Conservation (phyloP, 2,329 filamentous ascomycete species). For the Cytospora piceicola region DNA sequence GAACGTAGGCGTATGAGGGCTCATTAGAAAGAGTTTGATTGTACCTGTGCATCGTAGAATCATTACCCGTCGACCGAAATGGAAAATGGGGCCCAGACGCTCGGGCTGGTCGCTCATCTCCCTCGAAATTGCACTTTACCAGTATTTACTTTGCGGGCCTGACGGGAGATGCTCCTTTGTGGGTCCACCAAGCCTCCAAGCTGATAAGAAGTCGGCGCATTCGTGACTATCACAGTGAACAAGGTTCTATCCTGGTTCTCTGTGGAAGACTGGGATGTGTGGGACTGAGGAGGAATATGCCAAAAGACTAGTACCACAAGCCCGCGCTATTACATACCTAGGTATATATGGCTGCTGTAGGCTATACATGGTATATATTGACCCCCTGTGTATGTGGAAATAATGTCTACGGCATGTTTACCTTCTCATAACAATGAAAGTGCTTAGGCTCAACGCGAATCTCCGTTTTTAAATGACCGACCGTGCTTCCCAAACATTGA, state of each 20-base stretch:
- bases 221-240: background rate
- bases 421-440: background rate
- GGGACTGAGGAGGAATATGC: background rate
- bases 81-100: conserved; percentile 23
- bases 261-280: background rate
- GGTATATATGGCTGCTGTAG: background rate
- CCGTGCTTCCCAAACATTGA: background rate
- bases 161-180: conserved; percentile 16
- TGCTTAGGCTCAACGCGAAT: background rate
- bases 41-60: conserved; percentile 18
- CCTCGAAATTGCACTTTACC: conserved; percentile 21
- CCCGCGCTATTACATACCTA: background rate
- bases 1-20: conserved; percentile 7
- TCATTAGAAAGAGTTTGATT: conserved; percentile 20
- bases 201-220: background rate
- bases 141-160: background rate
- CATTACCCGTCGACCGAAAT: conserved; percentile 13
- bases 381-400: background rate
- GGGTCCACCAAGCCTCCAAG: background rate
- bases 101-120: conserved; percentile 18
- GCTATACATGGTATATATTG: too few species aligned
- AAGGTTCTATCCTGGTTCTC: background rate
- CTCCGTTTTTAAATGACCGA: background rate
- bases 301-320: background rate
- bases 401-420: background rate